Evolutionary conservation across 2,329 filamentous ascomycete genomes (phyloP).

Genomic region (Lecanicillium sp.): DNA sequence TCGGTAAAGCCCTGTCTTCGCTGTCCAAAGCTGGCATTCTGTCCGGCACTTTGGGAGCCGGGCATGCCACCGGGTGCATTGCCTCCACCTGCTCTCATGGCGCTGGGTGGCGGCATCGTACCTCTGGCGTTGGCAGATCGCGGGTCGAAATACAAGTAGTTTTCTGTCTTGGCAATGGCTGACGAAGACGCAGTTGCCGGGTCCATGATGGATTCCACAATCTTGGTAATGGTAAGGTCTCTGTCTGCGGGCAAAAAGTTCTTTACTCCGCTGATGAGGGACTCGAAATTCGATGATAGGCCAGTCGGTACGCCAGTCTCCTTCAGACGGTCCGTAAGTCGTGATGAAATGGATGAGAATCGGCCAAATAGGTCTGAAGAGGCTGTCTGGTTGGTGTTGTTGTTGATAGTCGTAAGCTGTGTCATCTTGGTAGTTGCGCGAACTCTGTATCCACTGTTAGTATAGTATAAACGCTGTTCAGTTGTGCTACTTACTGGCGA

Average conservation of each 20-base stretch:
- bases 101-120: slow-evolving; percentile 75
- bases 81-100: slow-evolving; percentile 37
- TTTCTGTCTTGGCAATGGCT: slow-evolving; percentile 92
- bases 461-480: not conserved
- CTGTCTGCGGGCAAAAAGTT: slow-evolving; percentile 96
- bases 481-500: slow-evolving; percentile 61
- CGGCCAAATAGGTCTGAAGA: slow-evolving; percentile 83
- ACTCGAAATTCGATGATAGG: slow-evolving; percentile 77
- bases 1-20: slow-evolving; percentile 82
- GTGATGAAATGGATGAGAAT: slow-evolving; percentile 85
- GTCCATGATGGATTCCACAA: slow-evolving; percentile 97
- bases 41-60: slow-evolving; percentile 49
- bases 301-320: slow-evolving; percentile 71
- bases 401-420: slow-evolving; percentile 87
- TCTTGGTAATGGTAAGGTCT: slow-evolving; percentile 94
- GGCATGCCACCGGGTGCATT: slow-evolving; percentile 41
- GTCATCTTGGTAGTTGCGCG: slow-evolving; percentile 96
- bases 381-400: slow-evolving; percentile 55
- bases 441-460: slow-evolving; percentile 46
- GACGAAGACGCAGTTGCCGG: slow-evolving; percentile 81
- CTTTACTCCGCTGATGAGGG: slow-evolving; percentile 90
- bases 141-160: slow-evolving; percentile 95
- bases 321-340: slow-evolving; percentile 88
- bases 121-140: slow-evolving; percentile 87
- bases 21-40: slow-evolving; percentile 82